A percentile compares a stretch with the other conserved stretches of the same genome.
These are phyloP conservation scores for Friedmanniomyces simplex DNA, from an alignment of 495 filamentous ascomycete species.

Conservation along the genomic window DNA sequence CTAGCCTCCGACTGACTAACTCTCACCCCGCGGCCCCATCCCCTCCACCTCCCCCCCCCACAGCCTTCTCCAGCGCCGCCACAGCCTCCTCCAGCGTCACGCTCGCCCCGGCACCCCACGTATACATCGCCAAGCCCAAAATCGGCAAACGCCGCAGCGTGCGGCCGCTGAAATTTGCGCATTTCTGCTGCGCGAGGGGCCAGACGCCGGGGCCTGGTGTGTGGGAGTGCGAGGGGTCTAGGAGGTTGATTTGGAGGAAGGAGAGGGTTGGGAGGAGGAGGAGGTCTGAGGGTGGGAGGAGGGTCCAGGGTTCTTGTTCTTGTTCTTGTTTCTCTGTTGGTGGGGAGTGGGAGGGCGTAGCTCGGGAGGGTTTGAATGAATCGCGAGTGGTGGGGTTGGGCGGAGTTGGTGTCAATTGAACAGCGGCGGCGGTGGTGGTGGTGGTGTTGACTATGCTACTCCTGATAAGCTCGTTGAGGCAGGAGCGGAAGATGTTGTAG, in stretches of 20 bases:
- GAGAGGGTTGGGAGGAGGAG: slow-evolving; percentile 18
- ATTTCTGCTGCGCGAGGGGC: slow-evolving; percentile 13
- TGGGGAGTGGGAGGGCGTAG: too few species aligned
- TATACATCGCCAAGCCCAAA: slow-evolving; percentile 29
- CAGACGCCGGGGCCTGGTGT: slow-evolving; percentile 31
- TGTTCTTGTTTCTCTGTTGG: too few species aligned
- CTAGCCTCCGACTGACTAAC: too few species aligned
- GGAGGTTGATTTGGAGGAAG: slow-evolving; percentile 74
- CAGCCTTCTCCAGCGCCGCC: slow-evolving; percentile 20
- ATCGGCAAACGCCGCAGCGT: slow-evolving; percentile 30
- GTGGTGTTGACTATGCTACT: slow-evolving; percentile 13
- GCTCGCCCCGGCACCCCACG: slow-evolving; percentile 19
- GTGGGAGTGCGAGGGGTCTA: slow-evolving; percentile 67
- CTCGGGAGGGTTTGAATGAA: too few species aligned
- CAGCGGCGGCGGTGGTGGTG: neutral
- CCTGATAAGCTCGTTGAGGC: slow-evolving; percentile 40
- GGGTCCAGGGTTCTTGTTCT: too few species aligned
- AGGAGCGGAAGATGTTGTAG: slow-evolving; percentile 44
- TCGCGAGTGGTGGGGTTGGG: too few species aligned
- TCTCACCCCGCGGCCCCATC: slow-evolving; percentile 50
- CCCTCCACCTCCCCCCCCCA: slow-evolving; percentile 21
- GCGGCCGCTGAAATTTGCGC: slow-evolving; percentile 28
- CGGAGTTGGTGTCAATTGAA: too few species aligned
- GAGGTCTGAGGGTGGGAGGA: slow-evolving; percentile 18
- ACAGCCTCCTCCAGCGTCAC: slow-evolving; percentile 24